These are phyloP conservation scores for Mycena sp. DNA, from an alignment of 1,284 basidiomycete species.

Conservation along the genomic window DNA sequence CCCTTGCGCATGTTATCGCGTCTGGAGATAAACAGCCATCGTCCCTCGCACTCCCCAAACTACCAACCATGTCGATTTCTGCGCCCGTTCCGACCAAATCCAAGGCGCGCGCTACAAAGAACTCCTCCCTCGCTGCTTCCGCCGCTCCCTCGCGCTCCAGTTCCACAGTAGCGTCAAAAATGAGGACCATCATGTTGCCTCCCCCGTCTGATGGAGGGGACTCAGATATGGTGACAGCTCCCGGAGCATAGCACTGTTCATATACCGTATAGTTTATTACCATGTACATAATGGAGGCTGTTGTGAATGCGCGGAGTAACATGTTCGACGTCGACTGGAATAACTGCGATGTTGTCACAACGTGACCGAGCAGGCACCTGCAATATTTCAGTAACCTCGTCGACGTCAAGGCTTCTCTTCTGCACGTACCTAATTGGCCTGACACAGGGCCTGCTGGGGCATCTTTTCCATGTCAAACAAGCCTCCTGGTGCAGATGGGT, in stretches of 20 bases:
- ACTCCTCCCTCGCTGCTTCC: constrained; percentile 49
- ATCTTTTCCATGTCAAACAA: constrained; percentile 14
- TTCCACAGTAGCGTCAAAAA: constrained; percentile 63
- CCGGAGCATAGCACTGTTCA: constrained; percentile 13
- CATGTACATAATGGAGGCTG: constrained; percentile 10
- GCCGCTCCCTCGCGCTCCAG: constrained; percentile 62
- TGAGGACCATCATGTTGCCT: constrained; percentile 55
- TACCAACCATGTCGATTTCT: constrained; percentile 36
- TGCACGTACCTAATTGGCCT: constrained; percentile 14
- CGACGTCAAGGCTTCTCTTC: constrained; percentile 3
- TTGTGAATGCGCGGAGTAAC: background rate
- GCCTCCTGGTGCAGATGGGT: constrained; percentile 42
- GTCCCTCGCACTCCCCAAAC: constrained; percentile 45
- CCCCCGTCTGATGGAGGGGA: constrained; percentile 26
- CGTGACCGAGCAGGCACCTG: constrained; percentile 10
- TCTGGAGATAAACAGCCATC: constrained; percentile 39
- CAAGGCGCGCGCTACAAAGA: constrained; percentile 44
- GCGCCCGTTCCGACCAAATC: constrained; percentile 37
- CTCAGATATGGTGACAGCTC: constrained; percentile 23
- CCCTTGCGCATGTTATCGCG: constrained; percentile 18
- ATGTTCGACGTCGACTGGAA: too few relatives aligned
- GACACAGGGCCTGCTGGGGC: constrained; percentile 10
- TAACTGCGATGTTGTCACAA: background rate
- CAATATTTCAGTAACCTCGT: constrained; percentile 5
- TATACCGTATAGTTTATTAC: constrained; percentile 9